A percentile compares a stretch with the other conserved stretches of the same genome.
phyloP scores from a whole-genome alignment of 129 eudicot genomes.

The Kitagawia praeruptora region DNA sequence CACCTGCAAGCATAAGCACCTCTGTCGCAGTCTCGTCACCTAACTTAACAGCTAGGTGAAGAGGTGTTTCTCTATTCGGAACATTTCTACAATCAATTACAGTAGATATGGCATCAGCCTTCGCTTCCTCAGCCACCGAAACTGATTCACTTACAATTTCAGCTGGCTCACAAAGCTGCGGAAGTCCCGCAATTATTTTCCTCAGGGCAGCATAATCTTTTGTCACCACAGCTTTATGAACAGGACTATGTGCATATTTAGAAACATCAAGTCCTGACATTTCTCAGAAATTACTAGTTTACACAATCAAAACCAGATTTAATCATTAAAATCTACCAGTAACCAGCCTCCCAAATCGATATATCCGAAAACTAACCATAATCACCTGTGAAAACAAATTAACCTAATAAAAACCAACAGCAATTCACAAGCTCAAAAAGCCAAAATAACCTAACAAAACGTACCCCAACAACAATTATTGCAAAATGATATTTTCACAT shows the following conservation, averaged over 20 bases:
- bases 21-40: conserved; percentile 35
- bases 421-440: background rate
- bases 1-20: conserved; percentile 41
- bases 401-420: conserved; percentile 5
- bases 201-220: conserved; percentile 27
- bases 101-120: conserved; percentile 34
- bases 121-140: conserved; percentile 34
- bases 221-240: conserved; percentile 28
- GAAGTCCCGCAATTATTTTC: conserved; percentile 30
- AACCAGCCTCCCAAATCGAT: conserved; percentile 6
- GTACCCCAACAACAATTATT: background rate
- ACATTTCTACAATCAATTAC: conserved; percentile 38
- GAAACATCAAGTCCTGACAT: conserved; percentile 34
- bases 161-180: conserved; percentile 22
- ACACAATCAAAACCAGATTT: conserved; percentile 4
- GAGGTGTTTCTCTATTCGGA: conserved; percentile 43
- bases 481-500: conserved; percentile 9
- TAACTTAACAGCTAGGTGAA: conserved; percentile 34
- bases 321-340: conserved; percentile 13
- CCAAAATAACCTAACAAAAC: background rate
- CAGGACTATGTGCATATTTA: conserved; percentile 36
- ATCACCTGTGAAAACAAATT: background rate
- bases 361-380: background rate
- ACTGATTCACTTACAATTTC: conserved; percentile 23
- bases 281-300: background rate